Base-by-base conservation (phyloP, 805 yeast species). In the Nakazawaea holstii region DNA sequence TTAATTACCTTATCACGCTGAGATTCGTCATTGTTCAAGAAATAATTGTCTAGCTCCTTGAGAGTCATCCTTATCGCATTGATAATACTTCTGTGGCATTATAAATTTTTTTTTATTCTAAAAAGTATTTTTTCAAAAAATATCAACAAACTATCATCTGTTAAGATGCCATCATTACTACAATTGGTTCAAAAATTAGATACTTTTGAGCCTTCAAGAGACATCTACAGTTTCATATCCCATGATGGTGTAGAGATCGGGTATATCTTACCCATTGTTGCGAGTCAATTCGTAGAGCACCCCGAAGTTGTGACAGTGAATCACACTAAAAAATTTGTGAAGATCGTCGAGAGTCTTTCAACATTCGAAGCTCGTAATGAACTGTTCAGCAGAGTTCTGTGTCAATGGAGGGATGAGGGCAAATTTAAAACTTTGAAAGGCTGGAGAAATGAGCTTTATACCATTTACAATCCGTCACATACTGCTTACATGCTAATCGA, bases 381-480 rank as follows among this genome's bases (percentile, higher is more conserved):
- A 0, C 64, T 65, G 0, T 61, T 87, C 45, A 73, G 62, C 2
- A 42, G 50, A 9, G 52, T 83, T 1, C 87, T 80, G 0, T 27
- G 28, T 0, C 30, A 40, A 10, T 69, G 82, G 71, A 67, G 67
- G 52, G 50, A 67, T 26, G 44, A 64, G 43, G 49, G 64, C 28
- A 29, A 49, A 28, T 58, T 77, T 61, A 62, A 69, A 39, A 68
- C 73, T 0, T 53, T 77, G 7, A 66, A 72, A 43, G 90, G 87
- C 0, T 94, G 99, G 99, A 75, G 99, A 60, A 65, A 85, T 60
- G 99, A 94, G 64, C 70, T 78, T 33, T 94, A 89, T 62, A 73
- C 83, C 0, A 79, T 91, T 5, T 88, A 83, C 64, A 73, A 76
- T 47, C 80, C 83, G 0, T 50, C 68, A 0, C 67, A 69, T 14